A percentile compares a stretch with the other conserved stretches of the same genome.
Evolutionary conservation across 139 green algal species (phyloP).

Genomic region (Trebouxia sp.): DNA sequence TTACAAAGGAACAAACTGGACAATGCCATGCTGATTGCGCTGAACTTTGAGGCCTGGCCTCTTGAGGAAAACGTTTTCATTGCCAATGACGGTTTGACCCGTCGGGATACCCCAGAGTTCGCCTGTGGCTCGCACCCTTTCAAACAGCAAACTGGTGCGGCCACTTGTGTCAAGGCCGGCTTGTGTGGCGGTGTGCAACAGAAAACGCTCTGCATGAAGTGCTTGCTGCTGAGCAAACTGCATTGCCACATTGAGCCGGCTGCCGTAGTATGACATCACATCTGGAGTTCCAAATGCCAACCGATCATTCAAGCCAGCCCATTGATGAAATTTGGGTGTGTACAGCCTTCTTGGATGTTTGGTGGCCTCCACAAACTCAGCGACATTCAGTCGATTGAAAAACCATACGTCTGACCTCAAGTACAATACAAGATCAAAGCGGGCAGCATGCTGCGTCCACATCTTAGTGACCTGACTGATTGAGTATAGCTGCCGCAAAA

Average conservation of each 20-base stretch:
- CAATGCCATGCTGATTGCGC: neutral
- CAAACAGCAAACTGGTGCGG: neutral
- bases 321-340: slow-evolving; percentile 3
- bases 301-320: neutral
- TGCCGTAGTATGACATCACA: neutral
- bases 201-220: slow-evolving; percentile 25
- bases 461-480: neutral
- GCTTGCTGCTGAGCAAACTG: neutral
- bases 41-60: neutral
- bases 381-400: slow-evolving; percentile 6
- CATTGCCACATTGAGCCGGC: neutral
- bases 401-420: slow-evolving; percentile 10
- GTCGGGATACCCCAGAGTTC: neutral
- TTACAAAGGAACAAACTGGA: neutral
- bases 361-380: neutral
- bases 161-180: neutral
- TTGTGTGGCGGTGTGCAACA: neutral
- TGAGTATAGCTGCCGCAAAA: neutral
- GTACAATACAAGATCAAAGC: slow-evolving; percentile 1
- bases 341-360: neutral
- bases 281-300: slow-evolving; percentile 17
- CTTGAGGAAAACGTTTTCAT: neutral
- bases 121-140: neutral
- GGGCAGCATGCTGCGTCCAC: neutral
- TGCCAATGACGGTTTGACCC: neutral